A percentile compares a stretch with the other conserved stretches of the same genome.
phyloP scores from a whole-genome alignment of 2,329 filamentous ascomycete species.

The Chaetomium globosum region DNA sequence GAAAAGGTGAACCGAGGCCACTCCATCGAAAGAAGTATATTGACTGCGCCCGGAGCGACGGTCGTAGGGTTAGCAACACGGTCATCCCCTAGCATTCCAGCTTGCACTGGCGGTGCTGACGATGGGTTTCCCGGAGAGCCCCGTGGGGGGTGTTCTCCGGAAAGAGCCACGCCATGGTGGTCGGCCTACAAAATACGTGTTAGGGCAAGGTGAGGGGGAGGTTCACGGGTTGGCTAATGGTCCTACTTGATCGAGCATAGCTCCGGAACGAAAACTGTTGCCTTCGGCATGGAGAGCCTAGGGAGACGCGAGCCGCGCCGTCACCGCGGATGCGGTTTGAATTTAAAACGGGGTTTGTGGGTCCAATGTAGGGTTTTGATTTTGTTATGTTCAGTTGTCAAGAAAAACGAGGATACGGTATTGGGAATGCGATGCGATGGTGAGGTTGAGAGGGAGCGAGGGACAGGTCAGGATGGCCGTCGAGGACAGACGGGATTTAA shows the following conservation, averaged over 20 bases:
- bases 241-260: slow-evolving; percentile 6
- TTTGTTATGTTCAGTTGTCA: neutral
- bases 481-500: slow-evolving; percentile 4
- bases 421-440: neutral
- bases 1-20: neutral
- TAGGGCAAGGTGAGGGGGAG: neutral
- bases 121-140: neutral
- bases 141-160: neutral
- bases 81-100: neutral
- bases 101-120: neutral
- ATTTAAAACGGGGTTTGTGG: neutral
- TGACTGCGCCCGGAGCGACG: neutral
- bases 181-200: neutral
- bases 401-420: neutral
- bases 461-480: neutral
- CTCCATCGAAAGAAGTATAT: neutral
- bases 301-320: neutral
- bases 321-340: neutral
- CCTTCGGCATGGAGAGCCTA: neutral
- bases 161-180: neutral
- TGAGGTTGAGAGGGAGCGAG: neutral
- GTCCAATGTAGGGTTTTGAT: neutral
- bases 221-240: neutral
- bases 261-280: neutral
- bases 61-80: neutral